Evolutionary conservation across 768 basidiomycete genomes (phyloP).

Genomic region (Pleurotus platypus): DNA sequence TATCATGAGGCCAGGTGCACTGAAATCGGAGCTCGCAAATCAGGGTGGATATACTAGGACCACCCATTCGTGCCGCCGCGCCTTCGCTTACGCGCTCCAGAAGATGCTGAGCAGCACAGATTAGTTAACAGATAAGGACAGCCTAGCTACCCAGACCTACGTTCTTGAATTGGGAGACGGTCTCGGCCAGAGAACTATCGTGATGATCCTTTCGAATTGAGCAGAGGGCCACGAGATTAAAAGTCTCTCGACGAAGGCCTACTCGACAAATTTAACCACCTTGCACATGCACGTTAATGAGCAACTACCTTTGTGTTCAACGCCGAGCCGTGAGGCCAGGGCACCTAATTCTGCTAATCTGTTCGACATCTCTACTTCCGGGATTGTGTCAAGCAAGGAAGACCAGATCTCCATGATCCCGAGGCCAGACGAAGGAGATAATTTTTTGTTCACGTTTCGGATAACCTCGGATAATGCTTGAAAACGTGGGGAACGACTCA

Average conservation of each 20-base stretch:
- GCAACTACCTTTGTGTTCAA: neutral
- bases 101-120: neutral
- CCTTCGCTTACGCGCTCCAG: neutral
- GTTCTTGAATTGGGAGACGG: neutral
- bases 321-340: constrained; percentile 10
- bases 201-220: neutral
- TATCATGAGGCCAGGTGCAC: neutral
- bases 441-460: constrained; percentile 37
- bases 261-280: neutral
- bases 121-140: neutral
- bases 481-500: constrained; percentile 30
- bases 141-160: neutral
- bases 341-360: constrained; percentile 14
- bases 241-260: constrained; percentile 38
- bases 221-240: constrained; percentile 34
- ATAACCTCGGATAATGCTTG: constrained; percentile 25
- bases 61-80: neutral
- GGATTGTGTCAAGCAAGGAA: constrained; percentile 24
- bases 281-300: no score
- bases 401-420: constrained; percentile 76
- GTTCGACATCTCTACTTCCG: no score
- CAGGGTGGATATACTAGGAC: neutral
- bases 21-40: neutral
- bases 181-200: neutral
- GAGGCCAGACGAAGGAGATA: constrained; percentile 66